Conservation (phyloP, 192 early-diverging fungal genomes). For the Powellomyces hirtus region DNA sequence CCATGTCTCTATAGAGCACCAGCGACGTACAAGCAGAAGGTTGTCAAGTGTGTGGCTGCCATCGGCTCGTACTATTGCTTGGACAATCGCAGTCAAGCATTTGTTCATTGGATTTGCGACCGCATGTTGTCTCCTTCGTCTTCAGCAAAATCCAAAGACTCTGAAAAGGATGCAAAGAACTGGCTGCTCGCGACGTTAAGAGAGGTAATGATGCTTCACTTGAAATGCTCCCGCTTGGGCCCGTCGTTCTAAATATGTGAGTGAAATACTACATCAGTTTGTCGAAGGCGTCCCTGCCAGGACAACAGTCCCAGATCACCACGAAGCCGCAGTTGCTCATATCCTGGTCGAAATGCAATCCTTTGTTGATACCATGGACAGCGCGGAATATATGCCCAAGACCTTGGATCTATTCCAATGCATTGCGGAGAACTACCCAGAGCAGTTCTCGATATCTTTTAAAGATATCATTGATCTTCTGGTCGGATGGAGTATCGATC, state of each 20-base stretch:
- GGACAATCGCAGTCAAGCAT: background rate
- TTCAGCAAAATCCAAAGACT: background rate
- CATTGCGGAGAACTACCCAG: conserved; percentile 32
- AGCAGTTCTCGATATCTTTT: conserved; percentile 31
- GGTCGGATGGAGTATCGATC: conserved; percentile 69
- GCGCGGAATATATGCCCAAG: conserved; percentile 31
- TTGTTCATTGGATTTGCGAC: conserved; percentile 19
- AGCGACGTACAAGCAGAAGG: background rate
- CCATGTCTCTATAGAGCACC: background rate
- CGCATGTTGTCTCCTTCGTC: background rate
- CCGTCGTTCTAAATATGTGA: background rate
- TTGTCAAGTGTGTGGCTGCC: conserved; percentile 9
- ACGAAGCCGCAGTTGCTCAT: conserved; percentile 1
- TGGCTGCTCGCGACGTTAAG: conserved; percentile 18
- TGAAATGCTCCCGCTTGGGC: background rate
- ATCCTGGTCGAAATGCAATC: conserved; percentile 31
- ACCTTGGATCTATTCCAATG: conserved; percentile 35
- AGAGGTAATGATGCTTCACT: background rate
- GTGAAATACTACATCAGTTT: background rate
- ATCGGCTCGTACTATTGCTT: background rate
- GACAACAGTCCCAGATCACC: background rate
- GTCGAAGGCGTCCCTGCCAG: background rate
- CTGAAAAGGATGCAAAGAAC: conserved; percentile 8
- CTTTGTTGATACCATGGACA: conserved; percentile 36
- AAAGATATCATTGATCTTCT: conserved; percentile 62